Evolutionary conservation across 305 asterid species (phyloP).

Genomic region (Solanum hybrid): DNA sequence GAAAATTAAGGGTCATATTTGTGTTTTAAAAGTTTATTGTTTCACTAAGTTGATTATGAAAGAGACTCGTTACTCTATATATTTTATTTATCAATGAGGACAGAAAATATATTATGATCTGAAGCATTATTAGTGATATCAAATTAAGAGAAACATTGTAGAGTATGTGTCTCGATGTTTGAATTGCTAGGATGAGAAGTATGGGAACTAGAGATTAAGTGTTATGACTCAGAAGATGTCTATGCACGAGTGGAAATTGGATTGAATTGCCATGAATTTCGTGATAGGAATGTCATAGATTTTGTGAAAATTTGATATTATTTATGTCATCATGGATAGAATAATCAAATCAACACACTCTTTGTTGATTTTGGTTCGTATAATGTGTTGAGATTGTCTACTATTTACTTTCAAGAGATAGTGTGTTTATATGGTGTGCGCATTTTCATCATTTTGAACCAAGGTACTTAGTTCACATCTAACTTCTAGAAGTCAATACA

Average conservation of each 20-base stretch:
- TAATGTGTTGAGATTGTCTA: background rate
- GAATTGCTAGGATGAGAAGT: background rate
- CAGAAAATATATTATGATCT: background rate
- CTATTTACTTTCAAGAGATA: background rate
- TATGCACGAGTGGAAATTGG: background rate
- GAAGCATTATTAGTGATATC: background rate
- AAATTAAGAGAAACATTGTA: background rate
- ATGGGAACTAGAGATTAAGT: background rate
- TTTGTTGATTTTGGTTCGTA: no score
- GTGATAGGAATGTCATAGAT: background rate
- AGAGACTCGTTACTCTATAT: background rate
- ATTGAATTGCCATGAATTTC: background rate
- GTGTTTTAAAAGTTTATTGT: background rate
- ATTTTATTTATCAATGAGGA: background rate
- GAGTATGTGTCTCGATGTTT: background rate
- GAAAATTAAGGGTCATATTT: background rate
- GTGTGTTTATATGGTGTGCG: background rate
- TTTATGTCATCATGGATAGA: background rate
- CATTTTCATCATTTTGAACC: background rate
- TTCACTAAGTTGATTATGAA: background rate
- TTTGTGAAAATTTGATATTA: background rate
- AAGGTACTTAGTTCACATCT: background rate
- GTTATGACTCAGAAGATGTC: background rate
- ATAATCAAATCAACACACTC: background rate
- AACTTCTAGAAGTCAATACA: background rate